Conservation (phyloP, 164 flowering plant genomes). For the Tetrastigma voinierianum region DNA sequence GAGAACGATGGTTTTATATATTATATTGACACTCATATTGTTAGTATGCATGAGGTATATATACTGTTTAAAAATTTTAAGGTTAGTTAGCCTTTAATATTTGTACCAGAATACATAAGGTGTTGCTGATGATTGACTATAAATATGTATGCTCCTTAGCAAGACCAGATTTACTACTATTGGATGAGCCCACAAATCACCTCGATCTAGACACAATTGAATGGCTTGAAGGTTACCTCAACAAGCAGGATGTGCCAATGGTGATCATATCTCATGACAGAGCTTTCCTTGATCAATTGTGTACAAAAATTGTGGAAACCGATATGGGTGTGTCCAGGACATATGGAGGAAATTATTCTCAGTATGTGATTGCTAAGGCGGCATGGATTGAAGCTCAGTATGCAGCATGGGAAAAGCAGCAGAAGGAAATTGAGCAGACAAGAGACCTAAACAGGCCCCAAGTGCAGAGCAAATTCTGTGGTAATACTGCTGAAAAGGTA, state of each 20-base stretch:
- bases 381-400: slow-evolving; percentile 86
- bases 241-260: slow-evolving; percentile 86
- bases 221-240: slow-evolving; percentile 96
- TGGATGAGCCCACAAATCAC: slow-evolving; percentile 99
- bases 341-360: slow-evolving; percentile 84
- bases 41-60: not conserved
- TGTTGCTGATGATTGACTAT: not conserved
- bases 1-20: not conserved
- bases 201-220: slow-evolving; percentile 97
- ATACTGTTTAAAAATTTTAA: not conserved
- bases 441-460: slow-evolving; percentile 68
- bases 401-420: slow-evolving; percentile 99
- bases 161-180: slow-evolving; percentile 95
- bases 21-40: too few relatives aligned
- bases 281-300: slow-evolving; percentile 94
- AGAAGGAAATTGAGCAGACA: slow-evolving; percentile 86
- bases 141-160: slow-evolving; percentile 17
- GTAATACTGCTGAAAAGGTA: slow-evolving; percentile 97
- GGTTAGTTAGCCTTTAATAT: too few relatives aligned
- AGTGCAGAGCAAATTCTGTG: slow-evolving; percentile 92
- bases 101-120: not conserved
- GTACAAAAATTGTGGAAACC: slow-evolving; percentile 96
- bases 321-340: slow-evolving; percentile 98
- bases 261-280: slow-evolving; percentile 99
- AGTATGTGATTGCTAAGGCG: slow-evolving; percentile 72